Evolutionary conservation across 768 basidiomycete species (phyloP), one percentile per base, ranked within the genome.

Genomic region (Russula earlei): DNA sequence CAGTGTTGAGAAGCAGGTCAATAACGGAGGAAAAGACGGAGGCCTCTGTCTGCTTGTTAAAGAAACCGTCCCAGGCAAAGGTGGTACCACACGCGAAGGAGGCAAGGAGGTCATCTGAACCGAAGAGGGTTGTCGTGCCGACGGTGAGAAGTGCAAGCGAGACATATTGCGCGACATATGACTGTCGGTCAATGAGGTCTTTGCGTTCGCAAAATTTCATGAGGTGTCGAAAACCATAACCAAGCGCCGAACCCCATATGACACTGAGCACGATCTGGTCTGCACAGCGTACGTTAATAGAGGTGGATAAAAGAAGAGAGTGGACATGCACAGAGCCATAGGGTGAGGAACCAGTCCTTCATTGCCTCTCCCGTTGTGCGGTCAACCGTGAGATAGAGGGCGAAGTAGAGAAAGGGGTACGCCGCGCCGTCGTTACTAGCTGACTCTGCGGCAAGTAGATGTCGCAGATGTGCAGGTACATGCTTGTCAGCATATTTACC

Each of bases 401-500:
- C 81, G 55, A 99, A 77, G 67, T 82, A 93, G 27, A 98, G 75
- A 69, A 97, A 97, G 0, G 93, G 94, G 69, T 93, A 96, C 0
- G 94, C 92, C 0, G 95, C 95, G 33, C 96, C 96, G 59, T 99
- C 96, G 68, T 98, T 99, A 66, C 91, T 91, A 8, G 91, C 95
- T 54, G 83, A 85, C 71, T 97, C 95, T 5, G 76, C 76, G 8
- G 84, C 75, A 17, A 86, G 72, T 51, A 86, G 67, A 62, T 77
- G 78, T 31, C 78, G 83, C 40, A 91, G 73, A 66, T 91, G 89
- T 0, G 85, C 83, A 1, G 89, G 90, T 22, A 98, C 95, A 65
- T 97, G 95, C 67, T 97, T 96, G 69, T 97, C 89, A 3, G 96
- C 96, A 72, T 91, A 99, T 73, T 90, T 94, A 31, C 95, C 95